Evolutionary conservation across 192 early-diverging fungal species (phyloP), one percentile per base, ranked within the genome.

Genomic region (Allomyces macrogynus): DNA sequence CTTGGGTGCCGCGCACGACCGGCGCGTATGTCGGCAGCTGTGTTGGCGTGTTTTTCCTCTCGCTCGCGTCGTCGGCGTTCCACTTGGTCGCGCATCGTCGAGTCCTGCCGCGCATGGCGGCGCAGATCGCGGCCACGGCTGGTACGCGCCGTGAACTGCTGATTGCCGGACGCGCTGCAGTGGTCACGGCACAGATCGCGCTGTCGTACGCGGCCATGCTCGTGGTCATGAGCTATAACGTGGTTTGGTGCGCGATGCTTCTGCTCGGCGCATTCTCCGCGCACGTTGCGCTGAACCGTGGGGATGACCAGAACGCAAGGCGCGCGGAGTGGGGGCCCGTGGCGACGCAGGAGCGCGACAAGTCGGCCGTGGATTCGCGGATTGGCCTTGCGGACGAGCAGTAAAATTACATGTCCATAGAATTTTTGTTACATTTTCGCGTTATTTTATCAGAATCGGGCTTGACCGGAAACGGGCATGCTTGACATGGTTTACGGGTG

Each of bases 171-270:
- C 70, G 77, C 1, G 72, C 73, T 7, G 26, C 73, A 2, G 61
- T 80, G 60, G 76, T 72, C 0, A 70, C 75, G 64, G 42, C 77
- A 22, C 72, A 74, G 66, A 72, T 73, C 12, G 68, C 77, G 12
- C 25, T 76, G 0, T 73, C 75, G 3, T 84, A 82, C 69, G 68
- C 72, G 0, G 64, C 83, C 27, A 85, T 85, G 83, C 66, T 85
- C 65, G 68, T 82, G 3, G 77, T 73, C 64, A 85, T 85, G 83
- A 80, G 80, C 12, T 85, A 80, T 67, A 85, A 85, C 64, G 32
- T 40, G 32, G 32, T 40, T 8, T 40, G 25, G 32, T 27, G 25
- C 32, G 16, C 1, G 32, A 62, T 62, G 32, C 25, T 62, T 11
- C 14, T 62, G 32, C 14, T 62, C 32, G 16, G 25, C 25, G 32